Evolutionary conservation across 345 rosid species (phyloP), one percentile per base, ranked within the genome.

Genomic region (Ceriops zippeliana): DNA sequence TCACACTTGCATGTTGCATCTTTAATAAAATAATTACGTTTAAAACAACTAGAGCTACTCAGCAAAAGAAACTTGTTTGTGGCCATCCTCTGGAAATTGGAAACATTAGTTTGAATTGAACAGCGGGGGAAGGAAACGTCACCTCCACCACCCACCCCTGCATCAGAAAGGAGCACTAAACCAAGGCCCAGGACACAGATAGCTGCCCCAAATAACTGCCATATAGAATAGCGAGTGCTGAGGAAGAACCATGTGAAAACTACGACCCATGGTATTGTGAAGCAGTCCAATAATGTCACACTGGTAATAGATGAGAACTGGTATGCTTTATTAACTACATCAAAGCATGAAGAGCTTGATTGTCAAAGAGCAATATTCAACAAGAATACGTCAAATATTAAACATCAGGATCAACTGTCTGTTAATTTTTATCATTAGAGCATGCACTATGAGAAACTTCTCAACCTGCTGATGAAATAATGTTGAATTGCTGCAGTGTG

Each of bases 251-350:
- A 80, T 24, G 93, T 83, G 49, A 86, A 79, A 67, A 75, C 61
- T 51, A 88, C 70, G 11, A 61, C 92, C 88, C 90, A 88, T 16
- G 76, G 75, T 69, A 86, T 61, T 30, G 93, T 82, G 61, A 58
- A 84, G 76, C 86, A 84, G 47, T 86, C 86, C 79, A 88, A 65
- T 58, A 86, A 73, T 27, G 93, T 82, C 65, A 88, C 89, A 60
- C 89, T 86, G 10, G 90, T 84, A 49, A 83, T 73, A 34, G 90
- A 88, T 20, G 93, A 77, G 79, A 17, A 88, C 70, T 83, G 90
- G 66, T n/a, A 86, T 54, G 93, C 90, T 67, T 84, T 75, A 52
- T 86, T 88, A 30, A 80, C 93, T 88, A 79, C 84, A 72, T 52
- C 60, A 76, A 67, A 70, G 8, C 49, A 58, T 13, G 4, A 69